Conservation (phyloP, 2,329 filamentous ascomycete species). For the Colletotrichum tofieldiae region DNA sequence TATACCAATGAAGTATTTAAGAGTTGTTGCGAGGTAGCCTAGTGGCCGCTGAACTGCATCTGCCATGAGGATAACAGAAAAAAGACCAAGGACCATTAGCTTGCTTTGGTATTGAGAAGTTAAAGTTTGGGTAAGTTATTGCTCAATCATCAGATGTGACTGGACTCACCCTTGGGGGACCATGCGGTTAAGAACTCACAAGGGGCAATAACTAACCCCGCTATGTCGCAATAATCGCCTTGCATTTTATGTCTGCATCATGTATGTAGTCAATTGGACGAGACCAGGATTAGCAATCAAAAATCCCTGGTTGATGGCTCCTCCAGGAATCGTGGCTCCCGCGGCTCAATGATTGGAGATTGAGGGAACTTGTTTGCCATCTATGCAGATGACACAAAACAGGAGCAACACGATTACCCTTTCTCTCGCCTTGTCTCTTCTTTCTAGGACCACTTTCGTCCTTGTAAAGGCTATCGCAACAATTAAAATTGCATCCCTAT, state of each 20-base stretch:
- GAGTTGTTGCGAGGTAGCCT: too few relatives aligned
- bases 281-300: not conserved
- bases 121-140: not conserved
- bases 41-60: not conserved
- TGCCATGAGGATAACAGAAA: not conserved
- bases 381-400: too few relatives aligned
- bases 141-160: not conserved
- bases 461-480: not conserved
- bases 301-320: not conserved
- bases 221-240: conserved; percentile 24
- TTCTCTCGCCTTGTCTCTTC: not conserved
- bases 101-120: not conserved
- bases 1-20: not conserved
- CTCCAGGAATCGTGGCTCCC: not conserved
- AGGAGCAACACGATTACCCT: not conserved
- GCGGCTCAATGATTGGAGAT: not conserved
- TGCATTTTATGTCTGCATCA: not conserved
- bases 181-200: not conserved
- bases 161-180: not conserved
- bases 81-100: not conserved
- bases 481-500: too few relatives aligned
- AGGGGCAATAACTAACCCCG: conserved; percentile 13
- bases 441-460: not conserved
- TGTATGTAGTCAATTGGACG: not conserved
- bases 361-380: too few relatives aligned